A percentile compares a stretch with the other conserved stretches of the same genome.
These are phyloP conservation scores for Botryosphaeria dothidea DNA, from an alignment of 2,329 filamentous ascomycete species.

Conservation along the genomic window DNA sequence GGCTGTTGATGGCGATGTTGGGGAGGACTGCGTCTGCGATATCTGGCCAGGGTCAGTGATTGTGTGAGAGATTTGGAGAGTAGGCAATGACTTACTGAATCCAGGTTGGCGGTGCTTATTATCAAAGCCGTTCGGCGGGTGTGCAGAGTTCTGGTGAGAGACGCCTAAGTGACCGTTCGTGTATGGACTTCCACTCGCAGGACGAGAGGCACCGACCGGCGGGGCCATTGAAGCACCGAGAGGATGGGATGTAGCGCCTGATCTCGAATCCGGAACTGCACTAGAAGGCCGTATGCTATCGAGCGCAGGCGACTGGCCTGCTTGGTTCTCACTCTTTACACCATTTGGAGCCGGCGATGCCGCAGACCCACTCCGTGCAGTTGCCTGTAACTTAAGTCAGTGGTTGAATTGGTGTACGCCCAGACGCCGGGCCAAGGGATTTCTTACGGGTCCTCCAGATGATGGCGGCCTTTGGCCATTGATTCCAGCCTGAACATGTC, in stretches of 20 bases:
- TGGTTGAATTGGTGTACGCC: constrained; percentile 22
- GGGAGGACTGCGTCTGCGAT: constrained; percentile 17
- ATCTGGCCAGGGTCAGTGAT: background rate
- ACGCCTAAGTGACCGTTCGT: constrained; percentile 20
- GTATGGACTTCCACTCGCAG: constrained; percentile 44
- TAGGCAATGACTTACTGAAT: background rate
- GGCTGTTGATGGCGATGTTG: constrained; percentile 45
- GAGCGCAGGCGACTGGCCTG: constrained; percentile 46
- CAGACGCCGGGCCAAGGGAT: background rate
- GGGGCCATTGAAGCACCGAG: constrained; percentile 38
- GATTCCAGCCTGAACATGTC: constrained; percentile 52
- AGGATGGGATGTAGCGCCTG: constrained; percentile 28
- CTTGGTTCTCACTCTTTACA: constrained; percentile 42
- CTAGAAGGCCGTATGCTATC: constrained; percentile 39
- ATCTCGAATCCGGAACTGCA: constrained; percentile 32
- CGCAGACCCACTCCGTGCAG: constrained; percentile 44
- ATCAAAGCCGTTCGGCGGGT: constrained; percentile 12
- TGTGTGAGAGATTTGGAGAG: too few species aligned
- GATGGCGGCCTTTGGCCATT: constrained; percentile 37
- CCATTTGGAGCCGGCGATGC: constrained; percentile 30
- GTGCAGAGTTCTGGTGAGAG: background rate
- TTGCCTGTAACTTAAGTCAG: constrained; percentile 22
- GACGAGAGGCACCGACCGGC: constrained; percentile 35
- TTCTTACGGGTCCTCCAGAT: constrained; percentile 31
- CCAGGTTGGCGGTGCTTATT: constrained; percentile 24